These are phyloP conservation scores for Pseudogymnoascus sp. DNA, from an alignment of 2,329 filamentous ascomycete species.

Conservation along the genomic window DNA sequence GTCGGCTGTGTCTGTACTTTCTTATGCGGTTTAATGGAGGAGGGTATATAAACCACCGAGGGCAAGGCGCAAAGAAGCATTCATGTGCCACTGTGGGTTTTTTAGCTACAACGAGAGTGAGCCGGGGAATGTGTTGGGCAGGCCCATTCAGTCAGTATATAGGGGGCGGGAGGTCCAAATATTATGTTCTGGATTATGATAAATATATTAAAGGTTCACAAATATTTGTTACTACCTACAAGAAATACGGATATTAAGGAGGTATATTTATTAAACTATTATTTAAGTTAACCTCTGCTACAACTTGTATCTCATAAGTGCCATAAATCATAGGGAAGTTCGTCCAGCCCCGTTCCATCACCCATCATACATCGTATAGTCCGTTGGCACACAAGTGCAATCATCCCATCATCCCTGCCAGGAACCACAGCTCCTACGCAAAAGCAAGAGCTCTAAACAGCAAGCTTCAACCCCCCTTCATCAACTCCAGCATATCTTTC, in stretches of 20 bases:
- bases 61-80: too few species aligned
- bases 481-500: slow-evolving; percentile 53
- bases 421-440: not conserved
- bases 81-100: too few species aligned
- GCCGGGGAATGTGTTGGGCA: too few species aligned
- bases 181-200: too few species aligned
- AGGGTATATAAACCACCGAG: too few species aligned
- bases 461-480: slow-evolving; percentile 19
- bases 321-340: not conserved
- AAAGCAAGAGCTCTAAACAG: not conserved
- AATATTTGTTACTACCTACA: not conserved
- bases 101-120: too few species aligned
- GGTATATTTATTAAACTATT: not conserved
- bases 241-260: not conserved
- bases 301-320: not conserved
- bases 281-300: not conserved
- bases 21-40: too few species aligned
- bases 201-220: not conserved
- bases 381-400: not conserved
- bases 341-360: not conserved
- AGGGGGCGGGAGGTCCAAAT: too few species aligned
- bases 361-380: not conserved
- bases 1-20: too few species aligned
- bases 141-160: too few species aligned
- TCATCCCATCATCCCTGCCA: not conserved